Conservation (phyloP, 495 filamentous ascomycete species). For the Tuber borchii region DNA sequence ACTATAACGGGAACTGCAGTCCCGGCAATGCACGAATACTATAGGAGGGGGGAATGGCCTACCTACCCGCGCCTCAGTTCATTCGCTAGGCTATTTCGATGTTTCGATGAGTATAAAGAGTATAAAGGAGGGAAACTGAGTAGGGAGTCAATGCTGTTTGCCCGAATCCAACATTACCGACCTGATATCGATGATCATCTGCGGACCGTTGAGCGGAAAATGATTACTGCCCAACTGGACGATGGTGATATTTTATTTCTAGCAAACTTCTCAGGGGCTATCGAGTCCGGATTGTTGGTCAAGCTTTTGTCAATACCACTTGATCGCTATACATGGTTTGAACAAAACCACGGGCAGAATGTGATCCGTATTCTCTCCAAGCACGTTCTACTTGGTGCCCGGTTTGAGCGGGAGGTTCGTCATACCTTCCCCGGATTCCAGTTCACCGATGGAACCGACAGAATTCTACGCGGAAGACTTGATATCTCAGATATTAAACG, state of each 20-base stretch:
- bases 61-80: background rate
- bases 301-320: slow-evolving; percentile 16
- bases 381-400: background rate
- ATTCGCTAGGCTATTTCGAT: background rate
- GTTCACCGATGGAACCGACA: background rate
- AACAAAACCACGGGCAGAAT: background rate
- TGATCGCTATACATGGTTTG: slow-evolving; percentile 9
- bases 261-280: slow-evolving; percentile 4
- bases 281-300: background rate
- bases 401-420: background rate
- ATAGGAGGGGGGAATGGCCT: background rate
- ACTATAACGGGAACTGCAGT: slow-evolving; percentile 10
- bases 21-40: slow-evolving; percentile 7
- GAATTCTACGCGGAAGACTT: background rate
- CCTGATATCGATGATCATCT: background rate
- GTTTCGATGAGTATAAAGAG: background rate
- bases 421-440: background rate
- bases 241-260: slow-evolving; percentile 16
- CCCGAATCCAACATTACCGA: background rate
- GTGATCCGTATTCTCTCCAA: background rate
- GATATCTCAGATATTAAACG: background rate
- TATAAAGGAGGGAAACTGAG: background rate
- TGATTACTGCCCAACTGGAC: background rate
- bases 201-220: background rate
- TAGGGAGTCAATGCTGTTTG: background rate